Conservation (phyloP, 1,284 basidiomycete species). For the Gomphus bonarii region DNA sequence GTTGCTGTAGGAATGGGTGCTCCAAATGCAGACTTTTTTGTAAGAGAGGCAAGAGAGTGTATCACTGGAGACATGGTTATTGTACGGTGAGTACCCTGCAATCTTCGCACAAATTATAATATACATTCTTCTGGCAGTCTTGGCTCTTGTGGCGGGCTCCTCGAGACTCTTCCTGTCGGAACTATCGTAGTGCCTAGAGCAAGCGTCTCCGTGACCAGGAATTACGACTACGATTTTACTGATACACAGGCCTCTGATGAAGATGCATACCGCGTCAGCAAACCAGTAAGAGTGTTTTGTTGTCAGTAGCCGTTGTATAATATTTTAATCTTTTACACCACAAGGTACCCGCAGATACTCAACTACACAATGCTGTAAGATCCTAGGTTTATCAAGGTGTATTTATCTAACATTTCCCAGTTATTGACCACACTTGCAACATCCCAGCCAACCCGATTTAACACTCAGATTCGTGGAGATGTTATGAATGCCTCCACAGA, state of each 20-base stretch:
- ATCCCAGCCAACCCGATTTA: slow-evolving; percentile 31
- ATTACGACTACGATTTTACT: slow-evolving; percentile 68
- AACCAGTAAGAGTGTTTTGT: slow-evolving; percentile 36
- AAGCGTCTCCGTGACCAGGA: slow-evolving; percentile 58
- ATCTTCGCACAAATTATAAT: background rate
- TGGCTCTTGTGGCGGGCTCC: slow-evolving; percentile 72
- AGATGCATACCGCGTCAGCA: slow-evolving; percentile 55
- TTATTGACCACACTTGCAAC: slow-evolving; percentile 35
- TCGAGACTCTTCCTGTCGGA: slow-evolving; percentile 53
- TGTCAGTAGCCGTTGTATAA: background rate
- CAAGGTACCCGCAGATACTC: slow-evolving; percentile 44
- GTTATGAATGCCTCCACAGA: slow-evolving; percentile 66
- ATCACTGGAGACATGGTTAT: slow-evolving; percentile 69
- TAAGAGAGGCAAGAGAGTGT: slow-evolving; percentile 73
- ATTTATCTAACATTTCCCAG: slow-evolving; percentile 23
- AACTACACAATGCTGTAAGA: slow-evolving; percentile 37
- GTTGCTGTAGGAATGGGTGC: slow-evolving; percentile 79
- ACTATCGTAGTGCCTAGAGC: slow-evolving; percentile 63
- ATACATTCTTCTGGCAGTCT: slow-evolving; percentile 33
- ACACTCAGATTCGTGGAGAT: slow-evolving; percentile 32
- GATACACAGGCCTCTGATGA: slow-evolving; percentile 22
- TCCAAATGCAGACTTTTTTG: slow-evolving; percentile 77
- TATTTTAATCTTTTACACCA: background rate
- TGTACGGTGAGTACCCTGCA: slow-evolving; percentile 41
- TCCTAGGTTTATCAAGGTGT: background rate